phyloP scores from a whole-genome alignment of 805 yeast species.

The Starmerella apicola region DNA sequence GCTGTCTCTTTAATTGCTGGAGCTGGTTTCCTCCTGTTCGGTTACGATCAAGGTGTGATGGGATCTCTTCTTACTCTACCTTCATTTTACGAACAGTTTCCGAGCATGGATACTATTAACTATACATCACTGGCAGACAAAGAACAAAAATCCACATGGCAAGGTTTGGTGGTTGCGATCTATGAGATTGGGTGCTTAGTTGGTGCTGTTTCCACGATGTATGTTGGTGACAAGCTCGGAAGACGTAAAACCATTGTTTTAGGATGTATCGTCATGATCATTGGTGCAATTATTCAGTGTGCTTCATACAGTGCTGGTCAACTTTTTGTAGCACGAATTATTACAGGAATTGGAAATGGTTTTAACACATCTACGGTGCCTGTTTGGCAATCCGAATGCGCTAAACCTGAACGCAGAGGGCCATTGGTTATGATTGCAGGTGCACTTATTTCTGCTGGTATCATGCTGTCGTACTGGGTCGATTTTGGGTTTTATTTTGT shows the following conservation, averaged over 20 bases:
- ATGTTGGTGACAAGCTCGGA: slow-evolving; percentile 45
- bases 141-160: slow-evolving; percentile 17
- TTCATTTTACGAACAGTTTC: slow-evolving; percentile 19
- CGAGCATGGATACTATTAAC: slow-evolving; percentile 14
- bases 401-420: slow-evolving; percentile 51
- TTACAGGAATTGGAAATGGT: slow-evolving; percentile 62
- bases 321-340: slow-evolving; percentile 52
- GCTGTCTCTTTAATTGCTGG: slow-evolving; percentile 46
- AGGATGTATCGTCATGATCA: slow-evolving; percentile 39
- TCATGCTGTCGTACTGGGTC: slow-evolving; percentile 58
- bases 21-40: slow-evolving; percentile 53
- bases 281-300: slow-evolving; percentile 49
- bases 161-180: slow-evolving; percentile 25
- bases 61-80: slow-evolving; percentile 18
- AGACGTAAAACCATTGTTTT: slow-evolving; percentile 39
- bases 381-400: slow-evolving; percentile 61
- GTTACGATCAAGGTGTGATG: slow-evolving; percentile 75
- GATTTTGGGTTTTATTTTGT: slow-evolving; percentile 55
- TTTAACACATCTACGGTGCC: slow-evolving; percentile 63
- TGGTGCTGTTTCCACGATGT: slow-evolving; percentile 50
- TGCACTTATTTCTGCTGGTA: slow-evolving; percentile 52
- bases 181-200: slow-evolving; percentile 59
- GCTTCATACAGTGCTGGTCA: slow-evolving; percentile 49
- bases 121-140: slow-evolving; percentile 2
- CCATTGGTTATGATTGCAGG: slow-evolving; percentile 51